These are phyloP conservation scores for Spergularia bocconei DNA, from an alignment of 148 eudicot species.

Conservation along the genomic window DNA sequence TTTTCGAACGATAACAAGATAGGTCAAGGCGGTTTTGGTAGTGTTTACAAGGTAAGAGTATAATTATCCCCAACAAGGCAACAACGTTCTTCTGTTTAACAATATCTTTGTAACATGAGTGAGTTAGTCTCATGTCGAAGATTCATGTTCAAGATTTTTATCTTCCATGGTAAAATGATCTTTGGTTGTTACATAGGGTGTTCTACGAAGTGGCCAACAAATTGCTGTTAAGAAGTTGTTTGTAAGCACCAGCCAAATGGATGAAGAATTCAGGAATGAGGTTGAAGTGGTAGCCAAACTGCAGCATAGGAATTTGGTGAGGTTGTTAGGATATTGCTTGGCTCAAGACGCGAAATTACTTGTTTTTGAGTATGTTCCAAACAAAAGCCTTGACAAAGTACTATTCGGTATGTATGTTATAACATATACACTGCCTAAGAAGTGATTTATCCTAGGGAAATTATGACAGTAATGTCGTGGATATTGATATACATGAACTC, in stretches of 20 bases:
- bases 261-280: constrained; percentile 14
- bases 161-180: too few relatives aligned
- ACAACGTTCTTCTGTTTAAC: too few relatives aligned
- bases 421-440: background rate
- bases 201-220: constrained; percentile 10
- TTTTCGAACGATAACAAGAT: constrained; percentile 39
- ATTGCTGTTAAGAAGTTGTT: constrained; percentile 18
- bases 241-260: background rate
- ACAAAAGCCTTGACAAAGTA: constrained; percentile 14
- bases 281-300: constrained; percentile 17
- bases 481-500: background rate
- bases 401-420: constrained; percentile 14
- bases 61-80: too few relatives aligned
- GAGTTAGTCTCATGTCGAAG: too few relatives aligned
- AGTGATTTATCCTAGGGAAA: background rate
- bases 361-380: constrained; percentile 16
- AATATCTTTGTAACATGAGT: too few relatives aligned
- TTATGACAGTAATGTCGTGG: background rate
- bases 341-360: constrained; percentile 8
- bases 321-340: constrained; percentile 14
- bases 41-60: constrained; percentile 37
- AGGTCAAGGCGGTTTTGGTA: constrained; percentile 51
- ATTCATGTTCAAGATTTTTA: too few relatives aligned
- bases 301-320: constrained; percentile 17
- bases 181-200: background rate